phyloP scores from a whole-genome alignment of 1,284 basidiomycete species.

The Phaffia rhodozyma region DNA sequence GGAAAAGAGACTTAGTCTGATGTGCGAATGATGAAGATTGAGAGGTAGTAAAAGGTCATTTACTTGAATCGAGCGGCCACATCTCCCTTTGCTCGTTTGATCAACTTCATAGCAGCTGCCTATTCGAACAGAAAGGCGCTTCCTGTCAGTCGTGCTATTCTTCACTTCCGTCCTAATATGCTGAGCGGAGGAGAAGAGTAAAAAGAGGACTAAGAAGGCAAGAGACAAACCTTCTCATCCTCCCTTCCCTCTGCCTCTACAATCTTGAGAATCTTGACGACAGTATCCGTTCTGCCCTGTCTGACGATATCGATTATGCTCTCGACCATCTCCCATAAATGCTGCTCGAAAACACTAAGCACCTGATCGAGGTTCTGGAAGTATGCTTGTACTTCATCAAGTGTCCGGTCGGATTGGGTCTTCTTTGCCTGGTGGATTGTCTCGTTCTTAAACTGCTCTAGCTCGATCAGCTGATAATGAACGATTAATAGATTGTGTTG shows the following conservation, averaged over 20 bases:
- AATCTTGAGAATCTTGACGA: constrained; percentile 86
- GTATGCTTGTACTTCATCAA: constrained; percentile 57
- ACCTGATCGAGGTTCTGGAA: constrained; percentile 81
- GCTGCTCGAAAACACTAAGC: constrained; percentile 72
- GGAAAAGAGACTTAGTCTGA: neutral
- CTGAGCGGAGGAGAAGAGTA: neutral
- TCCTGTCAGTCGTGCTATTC: neutral
- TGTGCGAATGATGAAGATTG: neutral
- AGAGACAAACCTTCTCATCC: constrained; percentile 69
- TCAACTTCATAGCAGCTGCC: constrained; percentile 83
- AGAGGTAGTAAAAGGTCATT: neutral
- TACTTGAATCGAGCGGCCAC: constrained; percentile 54
- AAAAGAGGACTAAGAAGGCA: neutral
- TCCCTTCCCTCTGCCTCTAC: constrained; percentile 84
- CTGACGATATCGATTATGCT: constrained; percentile 71
- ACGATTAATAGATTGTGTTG: constrained; percentile 78
- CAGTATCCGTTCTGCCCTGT: constrained; percentile 64
- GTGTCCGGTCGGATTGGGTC: constrained; percentile 42
- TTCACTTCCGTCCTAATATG: neutral
- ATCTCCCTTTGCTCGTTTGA: constrained; percentile 83
- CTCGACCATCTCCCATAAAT: constrained; percentile 64
- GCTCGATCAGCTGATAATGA: constrained; percentile 76
- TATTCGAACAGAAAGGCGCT: constrained; percentile 27
- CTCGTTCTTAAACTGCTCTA: constrained; percentile 87
- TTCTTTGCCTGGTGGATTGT: constrained; percentile 85